Conservation (phyloP, 805 yeast genomes). For the Zygosaccharomyces gambellarensis region DNA sequence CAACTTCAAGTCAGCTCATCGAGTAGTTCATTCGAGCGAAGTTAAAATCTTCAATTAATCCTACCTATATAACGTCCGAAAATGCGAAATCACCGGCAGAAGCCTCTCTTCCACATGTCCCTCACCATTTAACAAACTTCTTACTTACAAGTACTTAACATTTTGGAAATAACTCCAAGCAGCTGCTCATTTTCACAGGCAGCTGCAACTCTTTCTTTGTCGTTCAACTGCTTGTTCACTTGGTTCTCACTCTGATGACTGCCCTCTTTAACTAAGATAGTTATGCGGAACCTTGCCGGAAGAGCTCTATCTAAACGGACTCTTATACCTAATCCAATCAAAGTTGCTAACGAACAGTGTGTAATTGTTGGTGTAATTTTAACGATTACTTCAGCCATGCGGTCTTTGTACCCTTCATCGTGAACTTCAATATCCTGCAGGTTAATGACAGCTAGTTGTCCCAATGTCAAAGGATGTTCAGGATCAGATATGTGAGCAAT, state of each 20-base stretch:
- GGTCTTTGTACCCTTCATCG: constrained; percentile 48
- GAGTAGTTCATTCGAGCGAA: neutral
- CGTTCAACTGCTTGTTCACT: constrained; percentile 94
- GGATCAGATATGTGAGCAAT: constrained; percentile 90
- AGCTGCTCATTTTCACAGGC: constrained; percentile 97
- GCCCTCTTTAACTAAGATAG: constrained; percentile 79
- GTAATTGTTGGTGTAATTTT: constrained; percentile 96
- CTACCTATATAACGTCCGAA: neutral
- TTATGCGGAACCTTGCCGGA: constrained; percentile 77
- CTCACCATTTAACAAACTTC: neutral
- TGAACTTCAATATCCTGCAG: constrained; percentile 69
- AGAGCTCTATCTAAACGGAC: constrained; percentile 86
- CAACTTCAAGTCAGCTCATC: neutral
- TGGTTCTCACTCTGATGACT: constrained; percentile 94
- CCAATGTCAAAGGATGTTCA: constrained; percentile 92
- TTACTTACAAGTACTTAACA: constrained; percentile 75
- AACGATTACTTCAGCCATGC: constrained; percentile 71
- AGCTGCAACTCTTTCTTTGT: constrained; percentile 96
- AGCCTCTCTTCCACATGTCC: neutral
- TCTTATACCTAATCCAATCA: constrained; percentile 90
- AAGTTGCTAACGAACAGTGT: constrained; percentile 93
- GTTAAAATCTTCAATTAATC: neutral
- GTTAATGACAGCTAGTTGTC: constrained; percentile 91
- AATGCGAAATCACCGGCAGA: neutral
- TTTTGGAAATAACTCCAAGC: constrained; percentile 80